Conservation (phyloP, 2,329 filamentous ascomycete species). For the Colletotrichum sansevieriae region DNA sequence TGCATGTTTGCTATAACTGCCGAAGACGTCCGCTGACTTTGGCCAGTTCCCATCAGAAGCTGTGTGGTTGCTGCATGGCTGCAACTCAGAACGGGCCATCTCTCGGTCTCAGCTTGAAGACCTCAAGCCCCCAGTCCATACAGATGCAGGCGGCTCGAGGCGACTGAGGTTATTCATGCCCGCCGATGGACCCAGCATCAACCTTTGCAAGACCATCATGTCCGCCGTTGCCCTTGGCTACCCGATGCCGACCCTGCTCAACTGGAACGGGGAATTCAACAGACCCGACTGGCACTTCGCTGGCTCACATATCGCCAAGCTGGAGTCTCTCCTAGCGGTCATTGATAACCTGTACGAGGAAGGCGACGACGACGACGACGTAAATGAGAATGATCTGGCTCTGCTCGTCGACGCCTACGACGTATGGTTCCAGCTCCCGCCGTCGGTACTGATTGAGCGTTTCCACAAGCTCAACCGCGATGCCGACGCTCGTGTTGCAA, state of each 20-base stretch:
- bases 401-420: constrained; percentile 56
- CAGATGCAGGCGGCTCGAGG: constrained; percentile 40
- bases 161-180: constrained; percentile 55
- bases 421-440: constrained; percentile 56
- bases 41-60: constrained; percentile 13
- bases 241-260: constrained; percentile 52
- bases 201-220: constrained; percentile 56
- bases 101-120: constrained; percentile 6
- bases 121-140: background rate
- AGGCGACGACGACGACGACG: constrained; percentile 14
- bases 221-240: constrained; percentile 54
- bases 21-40: background rate
- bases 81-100: background rate
- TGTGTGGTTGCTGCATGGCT: background rate
- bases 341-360: constrained; percentile 48
- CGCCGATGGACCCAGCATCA: constrained; percentile 52
- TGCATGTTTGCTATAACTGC: background rate
- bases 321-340: constrained; percentile 50
- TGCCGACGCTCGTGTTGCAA: constrained; percentile 48
- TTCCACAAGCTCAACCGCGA: constrained; percentile 53
- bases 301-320: constrained; percentile 55
- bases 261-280: constrained; percentile 56
- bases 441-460: constrained; percentile 52
- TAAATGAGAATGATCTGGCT: constrained; percentile 50
- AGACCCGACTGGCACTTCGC: constrained; percentile 53